Conservation (phyloP, 257 asterid genomes). For the Verbascum thapsus region DNA sequence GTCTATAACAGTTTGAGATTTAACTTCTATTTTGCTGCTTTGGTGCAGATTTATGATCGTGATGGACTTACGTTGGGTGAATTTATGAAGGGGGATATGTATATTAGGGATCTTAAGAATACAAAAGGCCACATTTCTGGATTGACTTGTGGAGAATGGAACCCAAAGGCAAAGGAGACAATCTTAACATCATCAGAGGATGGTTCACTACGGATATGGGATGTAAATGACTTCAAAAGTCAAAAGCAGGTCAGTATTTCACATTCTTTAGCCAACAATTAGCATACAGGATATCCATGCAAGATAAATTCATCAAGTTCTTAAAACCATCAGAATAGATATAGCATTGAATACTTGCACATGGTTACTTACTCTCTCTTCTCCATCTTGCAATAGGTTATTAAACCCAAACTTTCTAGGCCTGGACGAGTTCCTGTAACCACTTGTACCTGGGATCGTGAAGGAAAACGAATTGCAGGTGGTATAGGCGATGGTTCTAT, state of each 20-base stretch:
- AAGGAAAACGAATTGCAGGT: slow-evolving; percentile 86
- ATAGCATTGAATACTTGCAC: slow-evolving; percentile 13
- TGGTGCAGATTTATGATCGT: slow-evolving; percentile 83
- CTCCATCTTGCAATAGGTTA: slow-evolving; percentile 55
- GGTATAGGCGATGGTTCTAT: slow-evolving; percentile 94
- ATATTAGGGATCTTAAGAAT: slow-evolving; percentile 92
- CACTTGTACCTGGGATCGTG: slow-evolving; percentile 91
- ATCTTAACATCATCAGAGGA: slow-evolving; percentile 94
- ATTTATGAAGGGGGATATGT: slow-evolving; percentile 96
- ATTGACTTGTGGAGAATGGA: slow-evolving; percentile 96
- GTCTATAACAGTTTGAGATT: slow-evolving; percentile 15
- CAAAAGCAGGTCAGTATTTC: slow-evolving; percentile 81
- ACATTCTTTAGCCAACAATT: slow-evolving; percentile 11
- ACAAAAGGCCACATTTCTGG: slow-evolving; percentile 98
- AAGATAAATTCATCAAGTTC: slow-evolving; percentile 12
- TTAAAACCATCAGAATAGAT: slow-evolving; percentile 18
- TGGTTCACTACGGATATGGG: slow-evolving; percentile 95
- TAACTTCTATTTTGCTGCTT: slow-evolving; percentile 27
- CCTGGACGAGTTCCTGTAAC: slow-evolving; percentile 95
- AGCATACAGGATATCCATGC: background rate
- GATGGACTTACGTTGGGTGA: slow-evolving; percentile 96
- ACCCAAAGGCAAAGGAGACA: slow-evolving; percentile 84
- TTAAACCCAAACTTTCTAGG: slow-evolving; percentile 86
- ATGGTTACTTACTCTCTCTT: slow-evolving; percentile 27
- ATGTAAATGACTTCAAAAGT: slow-evolving; percentile 86